A percentile compares a stretch with the other conserved stretches of the same genome.
Conservation (phyloP, 2,329 filamentous ascomycete species). For the Colletotrichum orchidophilum region DNA sequence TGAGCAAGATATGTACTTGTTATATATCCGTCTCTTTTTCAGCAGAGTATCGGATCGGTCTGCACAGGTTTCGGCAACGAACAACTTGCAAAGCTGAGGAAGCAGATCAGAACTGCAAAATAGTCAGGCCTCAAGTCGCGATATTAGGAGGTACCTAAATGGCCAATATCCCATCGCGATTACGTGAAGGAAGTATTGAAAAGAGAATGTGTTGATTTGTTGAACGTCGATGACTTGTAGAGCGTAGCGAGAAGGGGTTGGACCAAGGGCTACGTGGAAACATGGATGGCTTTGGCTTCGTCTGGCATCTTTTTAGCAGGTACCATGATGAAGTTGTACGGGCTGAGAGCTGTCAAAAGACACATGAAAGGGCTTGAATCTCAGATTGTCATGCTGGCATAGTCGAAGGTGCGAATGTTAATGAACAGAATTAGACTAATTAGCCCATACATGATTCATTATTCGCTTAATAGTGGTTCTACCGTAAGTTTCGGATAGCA, state of each 20-base stretch:
- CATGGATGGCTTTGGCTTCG: not conserved
- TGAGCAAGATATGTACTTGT: slow-evolving; percentile 52
- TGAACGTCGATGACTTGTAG: slow-evolving; percentile 69
- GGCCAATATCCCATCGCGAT: slow-evolving; percentile 63
- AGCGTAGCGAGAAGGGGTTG: not conserved
- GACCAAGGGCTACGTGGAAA: not conserved
- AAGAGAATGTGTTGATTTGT: slow-evolving; percentile 63
- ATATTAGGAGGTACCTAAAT: slow-evolving; percentile 69
- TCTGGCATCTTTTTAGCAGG: not conserved
- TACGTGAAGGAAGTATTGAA: slow-evolving; percentile 64
- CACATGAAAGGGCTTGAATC: not conserved
- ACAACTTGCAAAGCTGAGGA: slow-evolving; percentile 54
- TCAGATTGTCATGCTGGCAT: not conserved
- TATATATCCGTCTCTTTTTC: slow-evolving; percentile 72
- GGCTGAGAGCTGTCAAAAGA: not conserved
- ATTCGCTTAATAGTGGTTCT: not conserved
- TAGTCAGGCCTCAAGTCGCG: slow-evolving; percentile 61
- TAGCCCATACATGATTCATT: not conserved
- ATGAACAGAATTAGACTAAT: not conserved
- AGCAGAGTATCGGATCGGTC: slow-evolving; percentile 60
- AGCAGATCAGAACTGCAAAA: slow-evolving; percentile 60
- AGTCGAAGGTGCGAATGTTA: not conserved
- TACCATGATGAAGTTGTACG: not conserved
- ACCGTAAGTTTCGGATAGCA: not conserved
- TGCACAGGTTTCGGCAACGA: slow-evolving; percentile 52